Evolutionary conservation across 768 basidiomycete genomes (phyloP).

Genomic region (Strobilomyces confusus): DNA sequence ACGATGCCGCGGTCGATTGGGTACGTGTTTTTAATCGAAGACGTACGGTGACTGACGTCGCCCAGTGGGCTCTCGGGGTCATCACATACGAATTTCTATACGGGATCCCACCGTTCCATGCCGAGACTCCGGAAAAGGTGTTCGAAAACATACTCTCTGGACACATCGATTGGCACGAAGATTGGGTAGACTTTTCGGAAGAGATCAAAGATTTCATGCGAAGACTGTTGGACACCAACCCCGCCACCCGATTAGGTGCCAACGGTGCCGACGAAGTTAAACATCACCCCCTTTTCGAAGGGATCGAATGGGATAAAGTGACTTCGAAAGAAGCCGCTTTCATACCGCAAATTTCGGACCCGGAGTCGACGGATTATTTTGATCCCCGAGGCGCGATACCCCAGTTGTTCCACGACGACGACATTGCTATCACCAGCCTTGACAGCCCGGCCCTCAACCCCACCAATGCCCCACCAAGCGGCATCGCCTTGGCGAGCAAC

Average conservation of each 20-base stretch:
- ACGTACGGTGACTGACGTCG: slow-evolving; percentile 11
- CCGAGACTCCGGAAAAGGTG: slow-evolving; percentile 93
- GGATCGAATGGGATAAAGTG: slow-evolving; percentile 91
- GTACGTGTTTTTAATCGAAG: slow-evolving; percentile 42
- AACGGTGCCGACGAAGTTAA: slow-evolving; percentile 92
- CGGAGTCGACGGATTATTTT: slow-evolving; percentile 99
- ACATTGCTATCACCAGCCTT: slow-evolving; percentile 51
- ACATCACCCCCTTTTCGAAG: slow-evolving; percentile 83
- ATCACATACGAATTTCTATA: slow-evolving; percentile 98
- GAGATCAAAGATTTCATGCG: slow-evolving; percentile 91
- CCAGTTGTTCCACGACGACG: slow-evolving; percentile 90
- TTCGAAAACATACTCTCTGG: slow-evolving; percentile 98
- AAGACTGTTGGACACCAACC: slow-evolving; percentile 77
- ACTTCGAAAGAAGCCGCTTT: slow-evolving; percentile 88
- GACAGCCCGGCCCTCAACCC: slow-evolving; percentile 41
- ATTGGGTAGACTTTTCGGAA: slow-evolving; percentile 79
- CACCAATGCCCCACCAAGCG: slow-evolving; percentile 11
- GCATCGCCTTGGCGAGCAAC: slow-evolving; percentile 31
- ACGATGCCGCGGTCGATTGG: slow-evolving; percentile 97
- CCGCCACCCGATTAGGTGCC: slow-evolving; percentile 73
- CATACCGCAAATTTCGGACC: slow-evolving; percentile 92
- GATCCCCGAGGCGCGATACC: slow-evolving; percentile 92
- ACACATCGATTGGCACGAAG: slow-evolving; percentile 93
- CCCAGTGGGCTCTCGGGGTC: slow-evolving; percentile 95
- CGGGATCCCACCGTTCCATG: slow-evolving; percentile 96